These are phyloP conservation scores for Dactylonectria macrodidyma DNA, from an alignment of 2,329 filamentous ascomycete genomes.

Conservation along the genomic window DNA sequence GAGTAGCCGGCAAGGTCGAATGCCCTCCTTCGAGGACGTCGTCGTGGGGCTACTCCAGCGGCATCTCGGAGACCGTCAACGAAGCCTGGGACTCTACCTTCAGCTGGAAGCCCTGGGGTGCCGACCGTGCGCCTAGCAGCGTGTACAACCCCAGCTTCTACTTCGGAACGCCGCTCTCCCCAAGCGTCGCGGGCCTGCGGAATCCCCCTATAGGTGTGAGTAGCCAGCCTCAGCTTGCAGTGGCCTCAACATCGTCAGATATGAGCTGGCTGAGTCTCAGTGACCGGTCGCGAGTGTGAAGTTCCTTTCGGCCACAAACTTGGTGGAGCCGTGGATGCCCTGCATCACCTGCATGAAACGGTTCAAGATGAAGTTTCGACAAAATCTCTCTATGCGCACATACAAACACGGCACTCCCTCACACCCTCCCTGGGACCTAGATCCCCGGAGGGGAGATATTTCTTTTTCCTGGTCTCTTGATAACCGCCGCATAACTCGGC, in stretches of 20 bases:
- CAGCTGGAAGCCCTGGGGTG: conserved; percentile 62
- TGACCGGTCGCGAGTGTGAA: conserved; percentile 54
- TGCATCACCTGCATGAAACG: conserved; percentile 24
- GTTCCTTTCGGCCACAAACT: conserved; percentile 15
- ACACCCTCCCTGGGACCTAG: conserved; percentile 12
- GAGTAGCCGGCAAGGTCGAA: conserved; percentile 74
- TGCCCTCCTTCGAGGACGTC: conserved; percentile 68
- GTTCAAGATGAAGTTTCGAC: conserved; percentile 5
- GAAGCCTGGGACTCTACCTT: conserved; percentile 68
- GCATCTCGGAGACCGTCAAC: conserved; percentile 74
- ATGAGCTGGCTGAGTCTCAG: conserved; percentile 88
- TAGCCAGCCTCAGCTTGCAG: conserved; percentile 51
- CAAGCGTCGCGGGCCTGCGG: conserved; percentile 51
- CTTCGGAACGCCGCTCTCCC: conserved; percentile 57
- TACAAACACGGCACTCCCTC: conserved; percentile 16
- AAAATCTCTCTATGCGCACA: no score
- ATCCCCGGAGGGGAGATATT: background rate
- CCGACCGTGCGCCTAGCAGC: conserved; percentile 66
- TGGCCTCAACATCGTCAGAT: conserved; percentile 34
- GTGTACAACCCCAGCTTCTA: conserved; percentile 65
- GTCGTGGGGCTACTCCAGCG: conserved; percentile 73
- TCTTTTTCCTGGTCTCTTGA: conserved; percentile 32
- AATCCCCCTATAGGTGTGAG: conserved; percentile 56
- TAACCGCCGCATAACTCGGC: conserved; percentile 46
- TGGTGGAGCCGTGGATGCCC: conserved; percentile 12